phyloP scores from a whole-genome alignment of 2,329 filamentous ascomycete species.

The Fusarium papillatum region DNA sequence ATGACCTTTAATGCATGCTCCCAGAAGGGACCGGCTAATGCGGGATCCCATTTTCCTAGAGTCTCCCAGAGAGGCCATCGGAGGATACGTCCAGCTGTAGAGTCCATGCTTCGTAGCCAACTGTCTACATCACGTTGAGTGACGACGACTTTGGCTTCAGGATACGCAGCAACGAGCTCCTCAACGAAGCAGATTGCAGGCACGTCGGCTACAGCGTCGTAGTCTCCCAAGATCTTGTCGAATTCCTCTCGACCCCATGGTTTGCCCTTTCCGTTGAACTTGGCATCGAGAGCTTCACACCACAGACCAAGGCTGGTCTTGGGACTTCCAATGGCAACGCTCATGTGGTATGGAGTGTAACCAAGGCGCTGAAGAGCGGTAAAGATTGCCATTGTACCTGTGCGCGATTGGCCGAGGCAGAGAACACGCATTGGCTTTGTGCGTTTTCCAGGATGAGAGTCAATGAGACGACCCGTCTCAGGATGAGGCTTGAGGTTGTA shows the following conservation, averaged over 20 bases:
- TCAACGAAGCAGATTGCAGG: slow-evolving; percentile 32
- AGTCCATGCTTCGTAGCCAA: slow-evolving; percentile 33
- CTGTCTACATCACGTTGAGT: slow-evolving; percentile 20
- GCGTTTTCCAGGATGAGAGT: slow-evolving; percentile 22
- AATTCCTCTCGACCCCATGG: slow-evolving; percentile 32
- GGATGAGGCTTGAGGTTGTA: slow-evolving; percentile 31
- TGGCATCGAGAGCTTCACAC: slow-evolving; percentile 37
- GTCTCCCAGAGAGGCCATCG: slow-evolving; percentile 37
- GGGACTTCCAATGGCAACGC: slow-evolving; percentile 9
- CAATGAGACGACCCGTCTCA: slow-evolving; percentile 28
- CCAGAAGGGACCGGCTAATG: slow-evolving; percentile 25
- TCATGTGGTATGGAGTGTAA: slow-evolving; percentile 32
- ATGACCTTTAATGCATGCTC: slow-evolving; percentile 26
- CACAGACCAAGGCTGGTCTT: slow-evolving; percentile 26
- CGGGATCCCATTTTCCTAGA: slow-evolving; percentile 13
- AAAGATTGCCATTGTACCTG: slow-evolving; percentile 14
- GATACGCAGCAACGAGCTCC: slow-evolving; percentile 33
- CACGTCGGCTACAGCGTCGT: slow-evolving; percentile 25
- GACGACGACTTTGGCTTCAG: slow-evolving; percentile 31
- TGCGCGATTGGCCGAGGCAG: slow-evolving; percentile 32
- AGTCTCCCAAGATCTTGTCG: slow-evolving; percentile 26
- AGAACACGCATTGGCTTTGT: slow-evolving; percentile 32
- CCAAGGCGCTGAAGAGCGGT: slow-evolving; percentile 22
- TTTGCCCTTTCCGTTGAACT: slow-evolving; percentile 27
- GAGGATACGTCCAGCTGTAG: slow-evolving; percentile 15